These are phyloP conservation scores for Phialophora verrucosa DNA, from an alignment of 2,329 filamentous ascomycete genomes.

Conservation along the genomic window DNA sequence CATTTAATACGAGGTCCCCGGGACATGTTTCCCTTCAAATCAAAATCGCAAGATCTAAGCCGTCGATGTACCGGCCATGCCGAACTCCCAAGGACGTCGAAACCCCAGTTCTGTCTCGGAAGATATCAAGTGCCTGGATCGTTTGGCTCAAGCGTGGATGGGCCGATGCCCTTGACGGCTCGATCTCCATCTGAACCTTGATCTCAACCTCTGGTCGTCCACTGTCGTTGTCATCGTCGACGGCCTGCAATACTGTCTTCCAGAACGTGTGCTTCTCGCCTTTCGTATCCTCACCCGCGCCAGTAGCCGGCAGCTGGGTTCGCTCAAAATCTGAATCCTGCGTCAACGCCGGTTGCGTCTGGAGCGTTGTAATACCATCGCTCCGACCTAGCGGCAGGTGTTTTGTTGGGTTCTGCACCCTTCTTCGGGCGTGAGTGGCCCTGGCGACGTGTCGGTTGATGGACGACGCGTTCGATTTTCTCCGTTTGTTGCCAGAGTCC, in stretches of 20 bases:
- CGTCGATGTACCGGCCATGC: background rate
- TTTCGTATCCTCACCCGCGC: background rate
- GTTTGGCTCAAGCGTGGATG: background rate
- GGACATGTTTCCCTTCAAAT: background rate
- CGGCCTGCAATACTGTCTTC: background rate
- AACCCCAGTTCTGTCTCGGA: background rate
- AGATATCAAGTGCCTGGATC: background rate
- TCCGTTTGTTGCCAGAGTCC: background rate
- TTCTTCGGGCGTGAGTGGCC: background rate
- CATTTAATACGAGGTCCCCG: too few species aligned
- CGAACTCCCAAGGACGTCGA: background rate
- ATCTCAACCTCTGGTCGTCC: background rate
- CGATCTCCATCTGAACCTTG: background rate
- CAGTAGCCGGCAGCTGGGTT: background rate
- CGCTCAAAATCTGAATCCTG: background rate
- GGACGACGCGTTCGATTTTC: conserved; percentile 1
- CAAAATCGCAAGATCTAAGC: background rate
- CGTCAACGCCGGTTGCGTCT: background rate
- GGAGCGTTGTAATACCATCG: background rate
- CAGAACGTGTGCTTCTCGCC: background rate
- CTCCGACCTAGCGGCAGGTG: background rate
- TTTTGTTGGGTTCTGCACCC: background rate
- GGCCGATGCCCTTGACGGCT: background rate
- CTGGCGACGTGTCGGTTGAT: conserved; percentile 5
- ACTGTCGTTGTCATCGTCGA: background rate